Evolutionary conservation across 257 asterid species (phyloP), one percentile per base, ranked within the genome.

Genomic region (Solanum medicagineum): DNA sequence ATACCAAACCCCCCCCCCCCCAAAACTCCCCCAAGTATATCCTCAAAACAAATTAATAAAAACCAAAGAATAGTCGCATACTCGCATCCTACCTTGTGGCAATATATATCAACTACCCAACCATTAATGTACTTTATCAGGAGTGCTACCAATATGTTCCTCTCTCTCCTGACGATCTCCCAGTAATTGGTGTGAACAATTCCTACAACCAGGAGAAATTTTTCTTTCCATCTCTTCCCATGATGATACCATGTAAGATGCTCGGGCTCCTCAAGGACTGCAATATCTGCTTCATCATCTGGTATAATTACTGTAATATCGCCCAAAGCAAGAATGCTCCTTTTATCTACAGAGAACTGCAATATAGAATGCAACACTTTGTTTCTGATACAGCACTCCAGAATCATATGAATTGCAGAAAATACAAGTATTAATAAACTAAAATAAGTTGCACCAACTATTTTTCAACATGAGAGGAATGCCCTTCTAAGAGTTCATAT

Each of bases 171-270:
- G 88, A 97, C 98, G 81, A 95, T 95, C 83, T 95, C 99, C 85
- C 94, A 70, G 85, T 95, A 97, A 90, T 97, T 97, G 81, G 98
- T 95, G 93, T 97, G 99, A 82, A 97, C 98, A 85, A 97, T 86
- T 81, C 99, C 99, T 36, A 97, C 65, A 87, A 97, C 99, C 87
- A 92, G 87, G 84, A 91, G 93, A 29, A 95, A 97, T 90, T 95
- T 97, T 84, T 81, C 47, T 90, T 95, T 97, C 99, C 99, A 97
- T 88, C 98, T 90, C 92, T 89, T 93, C 68, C 99, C 99, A 73
- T 97, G 99, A 88, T 97, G 99, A 89, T 95, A 97, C 98, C 99
- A 97, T 47, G 98, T 97, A 87, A 97, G 98, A 90, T 97, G 99
- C 93, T 97, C 99, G 2, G 99, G 98, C 90, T 97, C 99, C 93